Percentiles rank a stretch among this genome's conserved stretches.
Conservation (phyloP, 495 filamentous ascomycete species). For the Neurospora sp. region DNA sequence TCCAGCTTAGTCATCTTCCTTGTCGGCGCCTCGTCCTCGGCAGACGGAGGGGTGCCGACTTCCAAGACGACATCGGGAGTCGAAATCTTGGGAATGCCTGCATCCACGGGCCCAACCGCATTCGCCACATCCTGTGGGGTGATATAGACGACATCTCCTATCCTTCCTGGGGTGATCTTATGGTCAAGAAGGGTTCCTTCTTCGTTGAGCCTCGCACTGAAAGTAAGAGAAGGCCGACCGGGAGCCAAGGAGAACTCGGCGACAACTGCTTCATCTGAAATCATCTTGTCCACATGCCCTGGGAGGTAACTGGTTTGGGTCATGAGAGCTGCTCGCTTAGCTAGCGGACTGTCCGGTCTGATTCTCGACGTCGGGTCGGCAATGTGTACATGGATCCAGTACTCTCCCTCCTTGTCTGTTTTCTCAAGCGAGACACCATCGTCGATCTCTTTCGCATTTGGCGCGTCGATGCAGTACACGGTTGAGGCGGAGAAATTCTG, state of each 20-base stretch:
- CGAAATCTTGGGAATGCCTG: background rate
- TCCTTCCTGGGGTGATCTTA: slow-evolving; percentile 58
- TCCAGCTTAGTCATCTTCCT: slow-evolving; percentile 26
- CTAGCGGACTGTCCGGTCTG: slow-evolving; percentile 42
- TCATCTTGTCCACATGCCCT: slow-evolving; percentile 63
- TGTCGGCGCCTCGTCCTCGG: slow-evolving; percentile 3
- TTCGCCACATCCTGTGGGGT: slow-evolving; percentile 49
- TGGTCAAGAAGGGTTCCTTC: slow-evolving; percentile 57
- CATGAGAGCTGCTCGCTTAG: slow-evolving; percentile 53
- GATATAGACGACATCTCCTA: slow-evolving; percentile 64
- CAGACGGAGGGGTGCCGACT: slow-evolving; percentile 25
- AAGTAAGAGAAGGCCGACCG: slow-evolving; percentile 64
- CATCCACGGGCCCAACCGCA: slow-evolving; percentile 32
- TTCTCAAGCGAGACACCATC: slow-evolving; percentile 77
- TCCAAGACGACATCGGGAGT: slow-evolving; percentile 4
- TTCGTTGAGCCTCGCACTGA: slow-evolving; percentile 60
- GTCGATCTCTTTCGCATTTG: slow-evolving; percentile 67
- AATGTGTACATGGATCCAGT: slow-evolving; percentile 83
- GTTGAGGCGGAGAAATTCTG: slow-evolving; percentile 59
- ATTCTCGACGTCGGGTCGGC: slow-evolving; percentile 93
- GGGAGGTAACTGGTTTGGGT: slow-evolving; percentile 63
- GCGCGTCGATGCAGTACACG: slow-evolving; percentile 78
- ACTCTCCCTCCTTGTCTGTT: slow-evolving; percentile 44
- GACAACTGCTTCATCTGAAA: slow-evolving; percentile 48
- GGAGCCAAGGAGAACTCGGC: slow-evolving; percentile 58